Evolutionary conservation across 768 basidiomycete genomes (phyloP), one percentile per base, ranked within the genome.

Genomic region (Antrodiella citrinella): DNA sequence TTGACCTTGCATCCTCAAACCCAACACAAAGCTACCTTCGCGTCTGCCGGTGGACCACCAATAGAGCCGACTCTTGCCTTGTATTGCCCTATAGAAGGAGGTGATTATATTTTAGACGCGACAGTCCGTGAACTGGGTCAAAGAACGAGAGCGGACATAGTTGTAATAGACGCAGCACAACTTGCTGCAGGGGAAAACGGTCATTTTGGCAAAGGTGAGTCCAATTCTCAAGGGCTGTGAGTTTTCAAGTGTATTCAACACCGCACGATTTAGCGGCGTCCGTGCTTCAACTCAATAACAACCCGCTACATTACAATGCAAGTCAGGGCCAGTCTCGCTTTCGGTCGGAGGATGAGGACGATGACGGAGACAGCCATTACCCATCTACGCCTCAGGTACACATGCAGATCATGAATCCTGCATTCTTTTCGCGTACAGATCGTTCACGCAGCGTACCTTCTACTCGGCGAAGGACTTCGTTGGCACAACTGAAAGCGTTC

Each of bases 101-200:
- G 89, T 4, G 84, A 91, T 54, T 82, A 86, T 62, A 75, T 93
- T 20, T 73, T 93, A 19, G 85, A 87, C 60, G 78, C 81, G 18
- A 87, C 91, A 2, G 82, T 95, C 10, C 73, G 76, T 35, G 86
- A 90, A 62, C 67, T 94, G 54, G 91, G 89, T 4, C 74, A 77
- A 44, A 75, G 76, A 48, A 80, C 83, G 2, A 80, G 77, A 22
- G 78, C 91, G 18, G 94, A 96, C 54, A 82, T 96, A 10, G 73
- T 94, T 7, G 78, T 92, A 12, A 62, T 97, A 45, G 93, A 97
- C 68, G 72, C 85, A 2, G 81, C 84, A 7, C 87, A 93, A 52
- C 71, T 95, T 18, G 91, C 87, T 26, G 84, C 91, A 3, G 90
- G 91, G n/a, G 84, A 90, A 64, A 86, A 82, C 73, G 92, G 92